A percentile compares a stretch with the other conserved stretches of the same genome.
Conservation (phyloP, 192 early-diverging fungal genomes). For the Cetraspora pellucida region DNA sequence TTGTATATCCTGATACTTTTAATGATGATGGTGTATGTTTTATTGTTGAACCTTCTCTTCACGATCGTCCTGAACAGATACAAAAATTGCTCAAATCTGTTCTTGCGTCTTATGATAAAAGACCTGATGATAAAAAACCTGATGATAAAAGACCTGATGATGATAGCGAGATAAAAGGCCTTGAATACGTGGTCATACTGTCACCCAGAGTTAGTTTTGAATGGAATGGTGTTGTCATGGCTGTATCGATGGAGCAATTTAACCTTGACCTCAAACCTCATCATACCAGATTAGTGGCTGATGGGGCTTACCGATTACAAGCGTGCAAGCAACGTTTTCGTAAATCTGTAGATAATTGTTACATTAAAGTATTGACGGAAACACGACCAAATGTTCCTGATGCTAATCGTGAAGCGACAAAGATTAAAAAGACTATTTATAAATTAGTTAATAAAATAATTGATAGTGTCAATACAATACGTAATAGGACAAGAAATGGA, state of each 20-base stretch:
- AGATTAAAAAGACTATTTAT: slow-evolving; percentile 58
- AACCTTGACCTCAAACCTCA: slow-evolving; percentile 55
- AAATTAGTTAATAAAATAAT: slow-evolving; percentile 58
- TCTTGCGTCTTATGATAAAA: slow-evolving; percentile 33
- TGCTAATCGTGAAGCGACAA: slow-evolving; percentile 61
- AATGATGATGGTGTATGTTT: slow-evolving; percentile 73
- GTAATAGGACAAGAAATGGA: slow-evolving; percentile 47
- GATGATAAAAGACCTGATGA: slow-evolving; percentile 16
- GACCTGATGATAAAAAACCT: slow-evolving; percentile 11
- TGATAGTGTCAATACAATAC: slow-evolving; percentile 56
- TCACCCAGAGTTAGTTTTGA: slow-evolving; percentile 59
- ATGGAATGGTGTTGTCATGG: slow-evolving; percentile 57
- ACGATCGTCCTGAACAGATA: slow-evolving; percentile 53
- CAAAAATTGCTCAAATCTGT: slow-evolving; percentile 57
- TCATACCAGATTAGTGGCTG: slow-evolving; percentile 61
- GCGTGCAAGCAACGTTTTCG: slow-evolving; percentile 55
- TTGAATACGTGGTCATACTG: slow-evolving; percentile 61
- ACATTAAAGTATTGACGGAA: slow-evolving; percentile 53
- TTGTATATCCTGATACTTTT: slow-evolving; percentile 72
- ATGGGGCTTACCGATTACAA: slow-evolving; percentile 44
- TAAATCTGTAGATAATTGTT: slow-evolving; percentile 47
- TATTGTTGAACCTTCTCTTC: slow-evolving; percentile 69
- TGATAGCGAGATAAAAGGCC: slow-evolving; percentile 25
- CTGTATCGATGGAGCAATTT: slow-evolving; percentile 45
- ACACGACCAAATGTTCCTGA: slow-evolving; percentile 58